Percentiles rank a stretch among this genome's conserved stretches.
Conservation (phyloP, 768 basidiomycete genomes). For the Suillus lakei region DNA sequence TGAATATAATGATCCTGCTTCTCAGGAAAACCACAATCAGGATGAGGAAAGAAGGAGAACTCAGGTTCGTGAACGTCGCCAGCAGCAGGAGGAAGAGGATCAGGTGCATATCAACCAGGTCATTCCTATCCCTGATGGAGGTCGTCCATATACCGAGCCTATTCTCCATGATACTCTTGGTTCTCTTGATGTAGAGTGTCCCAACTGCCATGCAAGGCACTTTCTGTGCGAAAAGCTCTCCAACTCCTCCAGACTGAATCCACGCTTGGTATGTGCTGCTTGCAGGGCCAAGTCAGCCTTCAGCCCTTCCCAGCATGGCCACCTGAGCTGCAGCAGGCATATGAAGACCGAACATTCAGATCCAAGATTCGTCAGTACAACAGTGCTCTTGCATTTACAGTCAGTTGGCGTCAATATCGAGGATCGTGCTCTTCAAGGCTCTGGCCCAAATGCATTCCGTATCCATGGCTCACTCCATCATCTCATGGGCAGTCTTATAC, state of each 20-base stretch:
- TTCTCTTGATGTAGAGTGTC: constrained; percentile 13
- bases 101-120: background rate
- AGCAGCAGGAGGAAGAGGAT: background rate
- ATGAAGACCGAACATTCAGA: constrained; percentile 31
- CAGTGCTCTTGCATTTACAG: constrained; percentile 43
- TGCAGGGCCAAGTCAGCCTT: constrained; percentile 30
- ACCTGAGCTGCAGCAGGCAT: constrained; percentile 12
- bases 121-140: background rate
- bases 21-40: too few species aligned
- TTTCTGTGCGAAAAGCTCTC: constrained; percentile 20
- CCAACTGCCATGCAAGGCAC: constrained; percentile 24
- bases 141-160: constrained; percentile 17
- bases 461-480: constrained; percentile 45
- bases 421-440: constrained; percentile 28
- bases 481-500: constrained; percentile 35
- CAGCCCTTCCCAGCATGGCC: constrained; percentile 25
- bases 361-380: constrained; percentile 47
- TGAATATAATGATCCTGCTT: too few species aligned
- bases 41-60: too few species aligned
- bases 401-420: constrained; percentile 40
- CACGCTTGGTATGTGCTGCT: constrained; percentile 31
- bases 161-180: constrained; percentile 8
- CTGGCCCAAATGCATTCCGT: constrained; percentile 39
- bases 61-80: too few species aligned
- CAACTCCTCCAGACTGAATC: background rate